Percentiles rank a stretch among this genome's conserved stretches.
phyloP scores from a whole-genome alignment of 345 rosid species.

The Populus nigra region DNA sequence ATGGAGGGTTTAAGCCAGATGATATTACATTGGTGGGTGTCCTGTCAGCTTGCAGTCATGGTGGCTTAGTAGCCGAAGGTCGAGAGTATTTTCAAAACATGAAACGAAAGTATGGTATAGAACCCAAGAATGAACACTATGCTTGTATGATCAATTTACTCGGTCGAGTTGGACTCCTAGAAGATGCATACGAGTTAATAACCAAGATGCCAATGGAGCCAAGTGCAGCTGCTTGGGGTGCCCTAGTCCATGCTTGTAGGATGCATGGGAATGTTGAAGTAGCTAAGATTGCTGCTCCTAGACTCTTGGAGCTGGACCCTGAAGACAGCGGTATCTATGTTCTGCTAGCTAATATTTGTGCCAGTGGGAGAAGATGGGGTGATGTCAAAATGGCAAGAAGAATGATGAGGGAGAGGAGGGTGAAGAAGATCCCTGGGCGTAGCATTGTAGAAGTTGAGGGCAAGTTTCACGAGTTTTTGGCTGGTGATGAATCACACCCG shows the following conservation, averaged over 20 bases:
- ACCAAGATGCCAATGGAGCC: slow-evolving; percentile 38
- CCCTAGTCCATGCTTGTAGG: slow-evolving; percentile 38
- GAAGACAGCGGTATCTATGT: slow-evolving; percentile 40
- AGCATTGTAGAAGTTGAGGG: slow-evolving; percentile 40
- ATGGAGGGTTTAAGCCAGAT: slow-evolving; percentile 30
- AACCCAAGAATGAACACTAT: slow-evolving; percentile 42
- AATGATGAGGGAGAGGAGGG: slow-evolving; percentile 36
- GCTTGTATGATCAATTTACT: slow-evolving; percentile 43
- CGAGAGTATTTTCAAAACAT: slow-evolving; percentile 24
- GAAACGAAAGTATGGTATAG: slow-evolving; percentile 19
- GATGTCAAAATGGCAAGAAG: slow-evolving; percentile 30
- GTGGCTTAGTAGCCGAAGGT: slow-evolving; percentile 38
- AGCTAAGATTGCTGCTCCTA: slow-evolving; percentile 29
- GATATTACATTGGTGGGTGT: slow-evolving; percentile 38
- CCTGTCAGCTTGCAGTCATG: slow-evolving; percentile 44
- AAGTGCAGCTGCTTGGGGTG: slow-evolving; percentile 42
- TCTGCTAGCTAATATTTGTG: slow-evolving; percentile 30
- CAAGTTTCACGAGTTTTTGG: slow-evolving; percentile 36
- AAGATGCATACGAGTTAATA: slow-evolving; percentile 32
- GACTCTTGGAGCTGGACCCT: slow-evolving; percentile 34
- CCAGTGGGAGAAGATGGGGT: slow-evolving; percentile 30
- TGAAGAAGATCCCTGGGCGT: slow-evolving; percentile 41
- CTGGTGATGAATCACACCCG: slow-evolving; percentile 33
- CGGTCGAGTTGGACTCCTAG: slow-evolving; percentile 34
- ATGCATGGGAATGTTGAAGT: slow-evolving; percentile 35